phyloP scores from a whole-genome alignment of 192 early-diverging fungal genomes.

The Gamsiella multidivaricata region DNA sequence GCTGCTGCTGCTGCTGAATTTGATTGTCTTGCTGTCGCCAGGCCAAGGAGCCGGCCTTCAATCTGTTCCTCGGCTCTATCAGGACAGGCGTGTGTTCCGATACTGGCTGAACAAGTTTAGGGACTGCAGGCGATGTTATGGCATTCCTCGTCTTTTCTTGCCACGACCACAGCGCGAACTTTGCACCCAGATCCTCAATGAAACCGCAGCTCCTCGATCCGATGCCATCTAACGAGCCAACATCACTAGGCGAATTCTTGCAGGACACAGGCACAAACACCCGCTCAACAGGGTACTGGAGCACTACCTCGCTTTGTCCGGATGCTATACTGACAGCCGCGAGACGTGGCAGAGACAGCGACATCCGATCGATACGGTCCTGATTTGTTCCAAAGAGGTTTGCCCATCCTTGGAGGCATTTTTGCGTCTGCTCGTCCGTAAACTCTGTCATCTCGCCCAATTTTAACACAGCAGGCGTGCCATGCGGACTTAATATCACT shows the following conservation, averaged over 20 bases:
- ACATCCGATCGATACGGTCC: neutral
- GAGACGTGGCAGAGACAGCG: constrained; percentile 26
- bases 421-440: constrained; percentile 32
- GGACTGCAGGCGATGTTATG: constrained; percentile 40
- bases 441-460: constrained; percentile 15
- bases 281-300: constrained; percentile 42
- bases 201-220: constrained; percentile 49
- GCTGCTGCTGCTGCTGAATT: constrained; percentile 24
- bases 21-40: constrained; percentile 48
- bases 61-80: constrained; percentile 41
- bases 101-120: constrained; percentile 39
- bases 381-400: constrained; percentile 33
- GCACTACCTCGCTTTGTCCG: constrained; percentile 24
- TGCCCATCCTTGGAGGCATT: constrained; percentile 34
- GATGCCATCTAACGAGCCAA: constrained; percentile 44
- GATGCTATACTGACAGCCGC: constrained; percentile 27
- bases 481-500: constrained; percentile 50
- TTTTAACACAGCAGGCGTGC: constrained; percentile 31
- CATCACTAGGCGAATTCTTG: constrained; percentile 48
- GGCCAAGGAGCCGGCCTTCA: constrained; percentile 41
- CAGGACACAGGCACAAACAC: constrained; percentile 45
- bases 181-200: constrained; percentile 43
- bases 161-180: constrained; percentile 49
- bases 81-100: constrained; percentile 37
- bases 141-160: constrained; percentile 51